Evolutionary conservation across 2,329 filamentous ascomycete genomes (phyloP), one percentile per base, ranked within the genome.

Genomic region (Rosellinia necatrix): DNA sequence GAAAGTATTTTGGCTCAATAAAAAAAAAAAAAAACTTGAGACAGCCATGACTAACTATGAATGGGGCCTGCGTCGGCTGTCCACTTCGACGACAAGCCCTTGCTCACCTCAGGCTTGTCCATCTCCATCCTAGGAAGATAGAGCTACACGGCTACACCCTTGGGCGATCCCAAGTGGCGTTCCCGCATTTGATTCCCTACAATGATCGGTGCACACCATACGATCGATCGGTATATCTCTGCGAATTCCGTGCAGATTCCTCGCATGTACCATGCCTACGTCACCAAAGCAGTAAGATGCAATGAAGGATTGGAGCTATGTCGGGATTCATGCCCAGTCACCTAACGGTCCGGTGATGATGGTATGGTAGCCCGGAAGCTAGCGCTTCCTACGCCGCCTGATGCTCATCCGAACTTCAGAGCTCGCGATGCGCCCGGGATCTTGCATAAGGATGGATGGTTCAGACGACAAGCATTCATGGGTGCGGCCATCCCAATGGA

Each of bases 291-390:
- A 53, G 53, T 40, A 51, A 55, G 59, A 62, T 57, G 61, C 53
- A 53, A 59, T 58, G 52, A 58, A 58, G 59, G 57, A 52, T 55
- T 49, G 56, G 52, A 43, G 48, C 38, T 49, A 38, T 43, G 46
- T 64, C 51, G 50, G 30, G 24, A 34, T 37, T 59, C 37, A 64
- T 48, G 61, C 63, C 56, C 57, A 60, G 52, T 48, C 50, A 60
- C 32, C 32, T 8, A 46, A 40, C 43, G 53, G 55, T 48, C 48
- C 56, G 52, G 58, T 48, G 51, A 54, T 56, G 54, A 47, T 57
- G 40, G 41, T 59, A 56, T 53, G 53, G 60, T 52, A 61, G 57
- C 25, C 49, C 62, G 63, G 62, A 64, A 61, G 47, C 56, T 58
- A 51, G 61, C 37, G 53, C 51, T 58, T 58, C 61, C 57, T 61